Evolutionary conservation across 345 rosid species (phyloP), one percentile per base, ranked within the genome.

Genomic region (Lumnitzera racemosa): DNA sequence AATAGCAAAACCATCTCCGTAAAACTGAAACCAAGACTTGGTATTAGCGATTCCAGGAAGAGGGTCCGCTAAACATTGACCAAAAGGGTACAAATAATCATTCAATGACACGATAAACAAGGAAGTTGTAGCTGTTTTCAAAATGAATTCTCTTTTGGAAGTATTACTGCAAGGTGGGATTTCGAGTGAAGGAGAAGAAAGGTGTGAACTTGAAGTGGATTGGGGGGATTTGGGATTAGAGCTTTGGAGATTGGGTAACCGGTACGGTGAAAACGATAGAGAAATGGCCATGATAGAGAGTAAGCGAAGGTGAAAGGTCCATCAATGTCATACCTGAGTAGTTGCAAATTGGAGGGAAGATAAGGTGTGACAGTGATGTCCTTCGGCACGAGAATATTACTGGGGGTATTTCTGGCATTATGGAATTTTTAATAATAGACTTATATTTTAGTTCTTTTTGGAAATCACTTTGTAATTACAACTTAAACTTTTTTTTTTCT

Each of bases 1-100:
- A 59, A 89, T 81, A 59, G 96, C 46, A 69, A 94, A 92, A 25
- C 96, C 97, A 73, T 72, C 83, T 23, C 96, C 99, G 72, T 68
- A 94, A 65, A 76, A 87, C 75, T 84, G 96, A 69, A 86, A 83
- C 96, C 96, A 92, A 60, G 94, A 81, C 66, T 74, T 89, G 43
- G 96, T 89, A 63, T 73, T 89, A 36, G 78, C 82, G 73, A 89
- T 81, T 71, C 75, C 79, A 46, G 76, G 75, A 73, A 77, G 83
- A 52, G 67, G 48, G 43, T 84, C 89, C 13, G 90, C 88, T 64
- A 75, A 64, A 23, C 88, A 82, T 15, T 63, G 72, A 25, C 61
- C 69, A 65, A 14, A 50, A 23, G 55, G 66, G 56, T 31, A 73
- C 13, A 20, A 20, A 20, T 20, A 20, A 20, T 20, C 20, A 20